Base-by-base conservation (phyloP, 2,329 filamentous ascomycete species). In the Penicillium polonicum region DNA sequence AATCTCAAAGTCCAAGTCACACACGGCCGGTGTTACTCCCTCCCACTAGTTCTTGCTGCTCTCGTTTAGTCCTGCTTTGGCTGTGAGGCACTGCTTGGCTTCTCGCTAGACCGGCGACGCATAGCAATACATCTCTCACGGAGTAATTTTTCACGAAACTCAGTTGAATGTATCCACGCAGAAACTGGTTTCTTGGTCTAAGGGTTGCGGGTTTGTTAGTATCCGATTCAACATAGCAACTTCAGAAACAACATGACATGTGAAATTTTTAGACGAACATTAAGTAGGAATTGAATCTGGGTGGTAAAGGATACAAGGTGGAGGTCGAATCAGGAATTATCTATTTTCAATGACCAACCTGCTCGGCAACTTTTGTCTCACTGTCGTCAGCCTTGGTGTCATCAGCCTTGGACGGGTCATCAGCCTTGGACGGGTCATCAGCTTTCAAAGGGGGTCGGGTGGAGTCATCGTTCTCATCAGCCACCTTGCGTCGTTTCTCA, bases 401-500 rank as follows among this genome's bases (percentile, higher is more conserved):
- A 10, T 29, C 27, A 29, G 27, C 27, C 9, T 29, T 29, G 9
- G 21, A 21, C 21, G 19, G 60, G 41, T 66, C 60, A 42, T 61
- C 46, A 12, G 58, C 54, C 49, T 35, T 61, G 21, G 51, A 15
- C 8, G 29, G 29, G 3, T 48, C 29, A 48, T 48, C 45, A 23
- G 45, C 15, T 48, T 48, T 35, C 19, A 33, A 23, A 9, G 31
- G 12, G 57, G 56, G 33, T 25, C 13, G 38, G 59, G 60, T 39
- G 62, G 60, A 35, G 42, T 68, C 65, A 50, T 72, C 64, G 41
- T 72, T 65, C 62, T 73, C 68, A 71, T 74, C 75, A 71, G 74
- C 69, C 61, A 72, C 70, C 63, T 71, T 76, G 59, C 72, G 73
- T 64, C 74, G 71, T 63, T 79, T 79, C 43, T 75, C 72, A 68